A percentile compares a stretch with the other conserved stretches of the same genome.
phyloP scores from a whole-genome alignment of 768 basidiomycete genomes.

The Pholiota conissans region DNA sequence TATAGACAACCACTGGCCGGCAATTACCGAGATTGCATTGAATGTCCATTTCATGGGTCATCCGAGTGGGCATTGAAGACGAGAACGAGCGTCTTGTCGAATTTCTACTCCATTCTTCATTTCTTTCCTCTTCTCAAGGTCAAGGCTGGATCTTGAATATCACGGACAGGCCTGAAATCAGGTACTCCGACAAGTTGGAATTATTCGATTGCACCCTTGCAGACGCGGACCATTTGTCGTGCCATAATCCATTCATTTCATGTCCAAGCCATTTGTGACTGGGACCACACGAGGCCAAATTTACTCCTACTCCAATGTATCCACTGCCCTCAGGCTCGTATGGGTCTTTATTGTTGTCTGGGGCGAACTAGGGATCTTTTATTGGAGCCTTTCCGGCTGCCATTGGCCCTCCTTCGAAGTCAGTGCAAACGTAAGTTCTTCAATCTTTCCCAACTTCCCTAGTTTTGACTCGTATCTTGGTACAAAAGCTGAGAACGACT shows the following conservation, averaged over 20 bases:
- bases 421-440: slow-evolving; percentile 20
- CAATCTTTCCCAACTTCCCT: slow-evolving; percentile 1
- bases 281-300: not conserved
- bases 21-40: too few species aligned
- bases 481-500: slow-evolving; percentile 28
- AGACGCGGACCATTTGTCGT: not conserved
- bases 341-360: slow-evolving; percentile 63
- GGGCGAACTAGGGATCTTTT: slow-evolving; percentile 64
- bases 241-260: not conserved
- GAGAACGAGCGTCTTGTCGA: not conserved
- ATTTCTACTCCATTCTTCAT: not conserved
- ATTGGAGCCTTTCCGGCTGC: slow-evolving; percentile 58
- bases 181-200: too few species aligned
- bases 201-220: not conserved
- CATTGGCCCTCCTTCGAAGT: slow-evolving; percentile 52
- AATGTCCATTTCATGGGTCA: too few species aligned
- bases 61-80: not conserved
- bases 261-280: not conserved
- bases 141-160: not conserved
- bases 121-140: not conserved
- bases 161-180: not conserved
- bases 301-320: not conserved
- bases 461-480: not conserved
- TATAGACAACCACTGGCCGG: too few species aligned
- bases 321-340: slow-evolving; percentile 45